Evolutionary conservation across 768 basidiomycete genomes (phyloP), one percentile per base, ranked within the genome.

Genomic region (Suillus bovinus): DNA sequence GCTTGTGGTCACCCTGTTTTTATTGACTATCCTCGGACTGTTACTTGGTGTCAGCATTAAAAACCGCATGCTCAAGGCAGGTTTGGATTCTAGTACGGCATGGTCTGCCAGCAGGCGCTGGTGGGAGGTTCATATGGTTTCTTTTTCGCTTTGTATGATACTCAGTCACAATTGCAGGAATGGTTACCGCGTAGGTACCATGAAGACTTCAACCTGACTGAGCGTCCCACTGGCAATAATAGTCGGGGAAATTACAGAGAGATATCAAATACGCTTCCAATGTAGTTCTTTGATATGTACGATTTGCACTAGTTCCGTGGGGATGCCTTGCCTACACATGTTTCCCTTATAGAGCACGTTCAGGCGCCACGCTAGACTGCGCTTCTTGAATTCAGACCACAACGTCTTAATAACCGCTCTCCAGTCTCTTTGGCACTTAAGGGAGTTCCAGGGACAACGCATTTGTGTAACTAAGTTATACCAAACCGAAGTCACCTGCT

Each of bases 1-100:
- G 71, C 81, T 96, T 33, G 90, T 96, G 36, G 95, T 96, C 52
- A 94, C 94, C 20, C 80, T 96, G 58, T 97, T 96, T 79, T 80
- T 96, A 33, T 77, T 97, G 65, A 91, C 88, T 34, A 89, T 97
- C 31, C 89, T 96, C 67, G 93, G 93, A 24, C 82, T 96, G 61
- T 78, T 96, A 47, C 79, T 96, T 29, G 89, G 86, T 57, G 93
- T 93, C 38, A 93, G 93, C 16, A 85, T 96, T 70, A 92, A 90
- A 78, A 87, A 81, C 68, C 84, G 90, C 64, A 90, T 94, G 85
- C 71, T 88, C 62, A 91, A 89, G 72, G 91, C 90, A 53, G 91
- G 90, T 29, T 75, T 92, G 52, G 82, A 85, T 66, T 79, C 85
- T 42, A 84, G 82, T 66, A 72, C 86, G 62, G 79, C 86, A 22